A percentile compares a stretch with the other conserved stretches of the same genome.
phyloP scores from a whole-genome alignment of 768 basidiomycete species.

The Psilocybe azurescens region DNA sequence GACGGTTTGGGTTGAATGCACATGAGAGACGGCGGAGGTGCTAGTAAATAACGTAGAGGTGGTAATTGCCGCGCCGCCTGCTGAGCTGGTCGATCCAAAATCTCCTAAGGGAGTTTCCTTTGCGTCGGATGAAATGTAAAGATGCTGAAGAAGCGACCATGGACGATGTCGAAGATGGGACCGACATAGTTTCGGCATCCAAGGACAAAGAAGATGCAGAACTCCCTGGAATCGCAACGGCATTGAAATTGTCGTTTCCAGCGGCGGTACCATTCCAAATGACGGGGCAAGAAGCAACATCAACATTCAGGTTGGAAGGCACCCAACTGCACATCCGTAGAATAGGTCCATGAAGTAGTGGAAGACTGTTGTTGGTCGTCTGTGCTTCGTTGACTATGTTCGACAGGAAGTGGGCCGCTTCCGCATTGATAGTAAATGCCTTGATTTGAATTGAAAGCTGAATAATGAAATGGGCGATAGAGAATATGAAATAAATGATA shows the following conservation, averaged over 20 bases:
- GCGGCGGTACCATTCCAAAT: conserved; percentile 55
- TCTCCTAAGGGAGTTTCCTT: conserved; percentile 5
- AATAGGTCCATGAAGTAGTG: conserved; percentile 50
- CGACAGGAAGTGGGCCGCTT: conserved; percentile 58
- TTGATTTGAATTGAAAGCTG: conserved; percentile 73
- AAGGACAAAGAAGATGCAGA: conserved; percentile 3
- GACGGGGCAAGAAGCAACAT: conserved; percentile 48
- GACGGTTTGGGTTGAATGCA: conserved; percentile 19
- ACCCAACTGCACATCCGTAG: conserved; percentile 65
- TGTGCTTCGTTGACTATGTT: conserved; percentile 55
- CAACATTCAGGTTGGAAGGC: conserved; percentile 44
- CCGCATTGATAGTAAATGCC: conserved; percentile 67
- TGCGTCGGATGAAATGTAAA: conserved; percentile 14
- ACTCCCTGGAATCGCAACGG: conserved; percentile 11
- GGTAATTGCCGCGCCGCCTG: conserved; percentile 14
- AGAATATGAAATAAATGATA: conserved; percentile 68
- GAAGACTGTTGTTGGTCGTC: conserved; percentile 52
- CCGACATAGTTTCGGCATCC: neutral
- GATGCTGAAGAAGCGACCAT: conserved; percentile 5
- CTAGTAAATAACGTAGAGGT: conserved; percentile 1
- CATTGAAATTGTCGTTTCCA: conserved; percentile 21
- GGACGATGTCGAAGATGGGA: neutral
- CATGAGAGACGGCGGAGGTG: conserved; percentile 12
- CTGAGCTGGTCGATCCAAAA: conserved; percentile 7
- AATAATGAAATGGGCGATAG: conserved; percentile 65